A percentile compares a stretch with the other conserved stretches of the same genome.
phyloP scores from a whole-genome alignment of 495 filamentous ascomycete genomes.

The Apodospora peruviana region DNA sequence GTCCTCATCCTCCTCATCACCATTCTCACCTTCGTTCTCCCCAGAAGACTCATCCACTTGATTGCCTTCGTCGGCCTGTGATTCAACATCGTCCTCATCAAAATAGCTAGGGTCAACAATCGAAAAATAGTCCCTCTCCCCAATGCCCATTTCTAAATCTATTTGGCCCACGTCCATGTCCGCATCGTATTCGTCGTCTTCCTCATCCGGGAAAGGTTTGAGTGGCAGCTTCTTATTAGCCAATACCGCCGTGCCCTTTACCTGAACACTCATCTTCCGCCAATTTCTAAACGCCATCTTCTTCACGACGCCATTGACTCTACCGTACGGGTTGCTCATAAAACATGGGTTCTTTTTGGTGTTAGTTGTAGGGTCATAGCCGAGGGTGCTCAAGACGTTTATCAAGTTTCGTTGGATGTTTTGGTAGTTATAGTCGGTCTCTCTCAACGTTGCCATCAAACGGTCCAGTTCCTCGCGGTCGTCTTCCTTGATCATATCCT shows the following conservation, averaged over 20 bases:
- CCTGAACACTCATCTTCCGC: too few relatives aligned
- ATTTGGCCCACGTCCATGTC: conserved; percentile 4
- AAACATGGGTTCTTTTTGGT: neutral
- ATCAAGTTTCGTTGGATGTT: too few relatives aligned
- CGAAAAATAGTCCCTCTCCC: too few relatives aligned
- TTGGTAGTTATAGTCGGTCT: too few relatives aligned
- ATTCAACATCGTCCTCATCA: neutral
- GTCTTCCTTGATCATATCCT: neutral
- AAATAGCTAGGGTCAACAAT: too few relatives aligned
- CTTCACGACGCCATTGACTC: neutral
- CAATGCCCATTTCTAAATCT: neutral
- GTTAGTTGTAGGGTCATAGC: neutral
- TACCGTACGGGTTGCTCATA: neutral
- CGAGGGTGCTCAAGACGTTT: too few relatives aligned
- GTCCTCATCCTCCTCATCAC: neutral
- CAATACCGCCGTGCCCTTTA: too few relatives aligned
- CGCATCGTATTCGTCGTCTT: neutral
- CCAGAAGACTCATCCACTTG: neutral
- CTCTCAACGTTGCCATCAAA: neutral
- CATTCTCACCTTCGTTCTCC: neutral
- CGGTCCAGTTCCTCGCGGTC: neutral
- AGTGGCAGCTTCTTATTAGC: too few relatives aligned
- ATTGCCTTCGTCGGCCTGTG: neutral
- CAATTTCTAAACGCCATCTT: neutral
- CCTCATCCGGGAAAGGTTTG: neutral